Conservation (phyloP, 2,329 filamentous ascomycete genomes). For the Fusarium ambrosium region DNA sequence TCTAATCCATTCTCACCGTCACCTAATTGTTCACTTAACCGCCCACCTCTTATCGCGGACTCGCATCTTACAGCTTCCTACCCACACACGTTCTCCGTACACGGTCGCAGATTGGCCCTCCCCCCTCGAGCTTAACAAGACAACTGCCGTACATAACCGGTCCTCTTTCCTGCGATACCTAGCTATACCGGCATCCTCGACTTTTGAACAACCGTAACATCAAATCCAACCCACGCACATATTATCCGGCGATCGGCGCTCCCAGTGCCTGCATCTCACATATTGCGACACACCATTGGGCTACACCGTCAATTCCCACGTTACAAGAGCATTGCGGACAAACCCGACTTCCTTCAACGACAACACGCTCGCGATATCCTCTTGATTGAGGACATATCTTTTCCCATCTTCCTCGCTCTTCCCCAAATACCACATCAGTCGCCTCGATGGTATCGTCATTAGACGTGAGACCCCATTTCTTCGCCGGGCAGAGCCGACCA, state of each 20-base stretch:
- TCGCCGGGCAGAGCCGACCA: slow-evolving; percentile 42
- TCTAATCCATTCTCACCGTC: slow-evolving; percentile 10
- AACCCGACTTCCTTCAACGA: background rate
- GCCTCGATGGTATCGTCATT: slow-evolving; percentile 54
- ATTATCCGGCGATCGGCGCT: slow-evolving; percentile 28
- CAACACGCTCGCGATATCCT: slow-evolving; percentile 25
- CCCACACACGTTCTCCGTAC: slow-evolving; percentile 39
- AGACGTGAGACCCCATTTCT: slow-evolving; percentile 45
- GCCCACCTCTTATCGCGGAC: slow-evolving; percentile 5
- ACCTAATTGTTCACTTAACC: background rate
- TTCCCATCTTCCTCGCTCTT: background rate
- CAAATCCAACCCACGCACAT: slow-evolving; percentile 4
- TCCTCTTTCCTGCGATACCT: slow-evolving; percentile 3
- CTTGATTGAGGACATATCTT: slow-evolving; percentile 6
- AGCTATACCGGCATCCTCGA: background rate
- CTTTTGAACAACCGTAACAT: slow-evolving; percentile 30
- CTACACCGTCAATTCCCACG: slow-evolving; percentile 19
- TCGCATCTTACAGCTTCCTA: slow-evolving; percentile 29
- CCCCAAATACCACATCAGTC: slow-evolving; percentile 27
- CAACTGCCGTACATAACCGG: slow-evolving; percentile 12
- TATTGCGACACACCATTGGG: slow-evolving; percentile 2
- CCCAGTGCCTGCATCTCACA: slow-evolving; percentile 34
- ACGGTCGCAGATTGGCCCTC: slow-evolving; percentile 41
- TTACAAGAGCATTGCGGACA: slow-evolving; percentile 19
- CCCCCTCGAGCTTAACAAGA: background rate